Percentiles rank a stretch among this genome's conserved stretches.
These are phyloP conservation scores for Eragrostis curvula DNA, from an alignment of 176 grass and related monocot species.

Conservation along the genomic window DNA sequence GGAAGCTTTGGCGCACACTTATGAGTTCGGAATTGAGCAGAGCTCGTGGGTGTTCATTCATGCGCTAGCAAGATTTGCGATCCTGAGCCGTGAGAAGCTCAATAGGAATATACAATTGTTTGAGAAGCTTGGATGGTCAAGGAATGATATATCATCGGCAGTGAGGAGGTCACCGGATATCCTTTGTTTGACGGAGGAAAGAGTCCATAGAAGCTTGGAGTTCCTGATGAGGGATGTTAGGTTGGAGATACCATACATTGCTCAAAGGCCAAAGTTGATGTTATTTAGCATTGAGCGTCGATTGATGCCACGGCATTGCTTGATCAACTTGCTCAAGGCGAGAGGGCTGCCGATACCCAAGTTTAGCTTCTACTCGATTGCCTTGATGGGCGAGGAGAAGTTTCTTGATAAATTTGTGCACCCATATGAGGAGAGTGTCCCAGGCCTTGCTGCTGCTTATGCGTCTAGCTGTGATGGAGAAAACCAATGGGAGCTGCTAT, in stretches of 20 bases:
- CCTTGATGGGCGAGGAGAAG: not conserved
- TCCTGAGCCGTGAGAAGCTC: not conserved
- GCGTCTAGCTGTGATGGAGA: slow-evolving; percentile 6
- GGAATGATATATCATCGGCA: not conserved
- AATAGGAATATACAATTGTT: not conserved
- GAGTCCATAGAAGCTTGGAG: not conserved
- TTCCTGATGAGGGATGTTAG: not conserved
- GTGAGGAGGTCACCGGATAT: not conserved
- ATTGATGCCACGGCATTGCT: not conserved
- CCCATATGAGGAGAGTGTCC: not conserved
- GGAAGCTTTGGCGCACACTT: not conserved
- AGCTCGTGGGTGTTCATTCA: not conserved
- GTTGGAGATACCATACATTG: not conserved
- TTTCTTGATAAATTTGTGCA: not conserved
- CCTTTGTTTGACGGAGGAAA: not conserved
- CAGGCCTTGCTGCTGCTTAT: slow-evolving; percentile 7
- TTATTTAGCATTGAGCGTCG: not conserved
- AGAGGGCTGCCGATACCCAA: not conserved
- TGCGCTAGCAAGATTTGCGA: not conserved
- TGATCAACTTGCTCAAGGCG: slow-evolving; percentile 8
- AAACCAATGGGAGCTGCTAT: not conserved
- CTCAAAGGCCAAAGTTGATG: not conserved
- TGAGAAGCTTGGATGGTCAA: slow-evolving; percentile 12
- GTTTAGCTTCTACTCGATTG: not conserved
- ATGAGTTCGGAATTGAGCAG: not conserved